Evolutionary conservation across 805 yeast species (phyloP), one percentile per base, ranked within the genome.

Genomic region (Hemisphaericaspora nanyangensis): DNA sequence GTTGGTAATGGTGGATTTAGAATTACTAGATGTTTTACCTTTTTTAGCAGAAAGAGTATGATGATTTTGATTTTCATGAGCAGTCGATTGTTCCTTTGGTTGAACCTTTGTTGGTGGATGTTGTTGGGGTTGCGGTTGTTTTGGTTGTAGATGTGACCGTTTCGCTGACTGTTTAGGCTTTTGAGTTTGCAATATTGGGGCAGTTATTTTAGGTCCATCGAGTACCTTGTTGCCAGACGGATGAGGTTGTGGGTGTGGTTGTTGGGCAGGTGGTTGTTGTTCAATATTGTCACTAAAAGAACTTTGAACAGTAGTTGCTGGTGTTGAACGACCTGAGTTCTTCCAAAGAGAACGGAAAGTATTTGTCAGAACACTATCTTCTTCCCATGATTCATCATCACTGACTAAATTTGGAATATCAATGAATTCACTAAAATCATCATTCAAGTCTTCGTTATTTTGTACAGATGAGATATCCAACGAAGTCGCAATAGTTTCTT

Each of bases 401-500:
- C 34, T 31, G 17, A 37, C 25, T 19, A 37, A 31, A 35, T 27
- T 35, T 4, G 38, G 38, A 32, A 32, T 38, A 13, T 33, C 31
- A n/a, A 37, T 29, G 29, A 32, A 40, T 17, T 33, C 38, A 30
- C 29, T 34, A 29, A 36, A 22, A 25, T 22, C 31, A 22, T 31
- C 29, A 11, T 39, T 25, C 28, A 34, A 30, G 19, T 41, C 37
- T n/a, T 34, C 19, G n/a, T 34, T 32, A 17, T 38, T 19, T 31
- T 41, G 38, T 7, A 24, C 45, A 11, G 45, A 37, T 32, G 27
- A 37, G 17, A 41, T 41, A 31, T 41, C 45, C 13, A 41, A 37
- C 7, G 45, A 41, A 17, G 42, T 31, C 3, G 25, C 3, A 10
- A 11, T n/a, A 8, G 15, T 16, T 24, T 35, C 33, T 35, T 35